Base-by-base conservation (phyloP, 768 basidiomycete genomes). In the Vararia minispora region DNA sequence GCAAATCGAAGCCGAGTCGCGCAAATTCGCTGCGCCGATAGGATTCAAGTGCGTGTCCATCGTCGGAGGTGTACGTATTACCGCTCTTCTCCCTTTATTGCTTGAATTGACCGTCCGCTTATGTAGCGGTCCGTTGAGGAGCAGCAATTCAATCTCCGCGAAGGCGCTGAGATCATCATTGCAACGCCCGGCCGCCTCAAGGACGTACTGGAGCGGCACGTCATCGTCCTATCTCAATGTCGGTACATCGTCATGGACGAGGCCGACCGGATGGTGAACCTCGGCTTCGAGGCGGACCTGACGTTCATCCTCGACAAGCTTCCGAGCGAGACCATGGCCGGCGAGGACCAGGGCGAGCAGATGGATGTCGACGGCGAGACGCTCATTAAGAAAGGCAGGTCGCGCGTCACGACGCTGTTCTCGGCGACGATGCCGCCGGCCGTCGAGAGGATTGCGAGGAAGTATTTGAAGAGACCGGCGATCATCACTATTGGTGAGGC, bases 211-310 rank as follows among this genome's bases (percentile, higher is more conserved):
- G 94, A 99, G 62, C 79, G 91, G 16, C 87, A 85, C 57, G 89
- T 98, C 32, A 70, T 99, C 29, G 95, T 99, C 14, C 72, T 99
- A 30, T 84, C 86, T 6, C 95, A 99, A 59, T 98, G 95, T 59
- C 88, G 89, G 2, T 98, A 99, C 54, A 81, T 99, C 42, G 94
- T 99, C 48, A 95, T 99, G 95, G 95, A 99, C 58, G 95, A 99
- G 68, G 95, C 95, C 12, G 95, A 99, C 58, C 76, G 95, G 36
- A 98, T 99, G 95, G 92, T 99, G 44, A 80, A 92, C 53, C 77
- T 98, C 22, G 95, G 95, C 12, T 99, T 99, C 56, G 95, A 99
- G 59, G 75, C 72, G 12, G 92, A 95, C 56, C 63, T 99, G 32
- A 89, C 84, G 18, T 95, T 88, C 58, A 98, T 99, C 51, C 64